Base-by-base conservation (phyloP, 208 protist genomes). In the Strigomonas galati region DNA sequence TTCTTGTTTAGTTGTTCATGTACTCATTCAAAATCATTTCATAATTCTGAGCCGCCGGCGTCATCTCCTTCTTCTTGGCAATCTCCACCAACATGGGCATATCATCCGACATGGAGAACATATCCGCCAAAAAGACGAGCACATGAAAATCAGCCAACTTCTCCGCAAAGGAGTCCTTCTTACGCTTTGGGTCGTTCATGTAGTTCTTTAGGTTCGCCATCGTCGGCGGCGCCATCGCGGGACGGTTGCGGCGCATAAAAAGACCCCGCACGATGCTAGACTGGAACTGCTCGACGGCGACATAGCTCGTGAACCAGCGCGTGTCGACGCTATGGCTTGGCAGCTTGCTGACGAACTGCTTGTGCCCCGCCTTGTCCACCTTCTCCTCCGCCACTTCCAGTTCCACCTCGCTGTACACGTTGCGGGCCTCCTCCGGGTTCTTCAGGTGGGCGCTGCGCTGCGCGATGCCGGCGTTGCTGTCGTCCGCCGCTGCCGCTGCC, bases 61-160 rank as follows among this genome's bases (percentile, higher is more conserved):
- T 79, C 69, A 75, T 84, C 44, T 30, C 58, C 58, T 74, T 76
- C 23, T 68, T 62, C 27, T 62, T 76, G 21, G 82, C 84, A 17
- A 82, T 80, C 4, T 62, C 35, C 53, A 81, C 79, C 57, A 97
- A 66, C 15, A 62, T 56, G 12, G 57, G 74, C 51, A 95, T 72
- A 59, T 95, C 89, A 46, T 87, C 67, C 24, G 74, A 66, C 5
- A 76, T 63, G 3, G 79, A 74, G 40, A 94, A 87, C 21, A 85
- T 43, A 57, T 85, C 81, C 2, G 84, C 76, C 23, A 97, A 76
- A 55, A 91, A 97, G 17, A 97, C 52, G 32, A 97, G 74, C n/a
- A 97, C 82, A 57, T 97, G 93, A 66, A 96, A 97, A 72, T 97
- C 93, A 0, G 85, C 79, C 27, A 96, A 69, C 51, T 87, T 90